Percentiles rank a stretch among this genome's conserved stretches.
Evolutionary conservation across 225 moss, liverwort and hornwort genomes (phyloP).

Genomic region (Marchantia polymorpha): DNA sequence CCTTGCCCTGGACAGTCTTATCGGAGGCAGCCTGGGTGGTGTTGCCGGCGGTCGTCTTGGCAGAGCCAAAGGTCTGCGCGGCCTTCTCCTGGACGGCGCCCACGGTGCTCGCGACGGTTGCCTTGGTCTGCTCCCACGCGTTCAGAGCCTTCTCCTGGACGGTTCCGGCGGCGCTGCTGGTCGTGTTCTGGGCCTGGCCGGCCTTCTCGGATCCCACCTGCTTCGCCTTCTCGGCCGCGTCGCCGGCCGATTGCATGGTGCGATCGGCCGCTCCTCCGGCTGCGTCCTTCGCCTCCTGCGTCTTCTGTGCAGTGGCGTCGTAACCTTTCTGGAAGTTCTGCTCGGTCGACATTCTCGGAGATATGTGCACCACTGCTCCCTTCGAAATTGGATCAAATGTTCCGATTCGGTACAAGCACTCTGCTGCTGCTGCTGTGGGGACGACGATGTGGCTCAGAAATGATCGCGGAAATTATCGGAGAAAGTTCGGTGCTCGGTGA

Average conservation of each 20-base stretch:
- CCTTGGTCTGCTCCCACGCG: conserved; percentile 30
- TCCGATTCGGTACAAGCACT: too few species aligned
- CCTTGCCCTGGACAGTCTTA: conserved; percentile 12
- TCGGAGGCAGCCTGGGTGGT: conserved; percentile 11
- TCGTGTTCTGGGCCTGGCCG: conserved; percentile 14
- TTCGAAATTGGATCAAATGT: too few species aligned
- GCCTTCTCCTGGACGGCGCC: conserved; percentile 24
- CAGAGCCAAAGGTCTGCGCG: conserved; percentile 21
- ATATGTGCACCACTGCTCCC: too few species aligned
- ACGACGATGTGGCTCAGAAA: too few species aligned
- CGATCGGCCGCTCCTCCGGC: background rate
- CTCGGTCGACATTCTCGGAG: conserved; percentile 24
- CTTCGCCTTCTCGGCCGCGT: conserved; percentile 21
- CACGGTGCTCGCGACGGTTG: conserved; percentile 5
- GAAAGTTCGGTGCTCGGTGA: too few species aligned
- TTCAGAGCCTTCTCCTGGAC: conserved; percentile 24
- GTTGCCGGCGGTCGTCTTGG: background rate
- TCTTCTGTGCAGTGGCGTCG: conserved; percentile 8
- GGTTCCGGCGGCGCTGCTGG: background rate
- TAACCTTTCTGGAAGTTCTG: conserved; percentile 10
- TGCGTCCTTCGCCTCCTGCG: conserved; percentile 3
- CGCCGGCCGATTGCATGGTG: background rate
- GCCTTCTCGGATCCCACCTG: conserved; percentile 15
- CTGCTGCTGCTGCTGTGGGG: too few species aligned
- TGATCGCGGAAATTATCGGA: too few species aligned